Evolutionary conservation across 768 basidiomycete genomes (phyloP).

Genomic region (Boletus rex-veris): DNA sequence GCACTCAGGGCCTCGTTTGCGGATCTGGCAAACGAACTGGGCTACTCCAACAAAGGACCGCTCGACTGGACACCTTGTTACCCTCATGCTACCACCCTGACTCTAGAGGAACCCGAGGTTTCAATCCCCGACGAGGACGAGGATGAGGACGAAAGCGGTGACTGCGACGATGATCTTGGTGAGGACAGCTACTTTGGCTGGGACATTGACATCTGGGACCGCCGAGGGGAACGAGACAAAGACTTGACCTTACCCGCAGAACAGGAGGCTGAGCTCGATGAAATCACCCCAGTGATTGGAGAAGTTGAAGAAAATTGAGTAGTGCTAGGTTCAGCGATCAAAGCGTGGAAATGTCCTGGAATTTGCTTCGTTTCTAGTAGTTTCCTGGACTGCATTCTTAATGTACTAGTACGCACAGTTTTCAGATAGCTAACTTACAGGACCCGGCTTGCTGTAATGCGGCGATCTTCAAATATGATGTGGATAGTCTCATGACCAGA

Average conservation of each 20-base stretch:
- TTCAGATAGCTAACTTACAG: too few species aligned
- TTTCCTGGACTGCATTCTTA: too few species aligned
- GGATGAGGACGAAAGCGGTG: not conserved
- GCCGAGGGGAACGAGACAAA: slow-evolving; percentile 1
- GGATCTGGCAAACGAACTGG: not conserved
- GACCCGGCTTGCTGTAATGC: too few species aligned
- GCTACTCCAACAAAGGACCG: not conserved
- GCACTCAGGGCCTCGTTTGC: not conserved
- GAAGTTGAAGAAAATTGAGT: not conserved
- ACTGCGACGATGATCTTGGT: not conserved
- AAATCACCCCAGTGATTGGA: not conserved
- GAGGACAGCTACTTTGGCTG: not conserved
- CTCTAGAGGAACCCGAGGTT: not conserved
- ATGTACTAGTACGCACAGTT: too few species aligned
- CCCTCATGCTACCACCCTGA: not conserved
- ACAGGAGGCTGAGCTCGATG: not conserved
- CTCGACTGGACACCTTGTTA: slow-evolving; percentile 5
- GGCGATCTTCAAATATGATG: too few species aligned
- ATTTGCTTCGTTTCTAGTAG: too few species aligned
- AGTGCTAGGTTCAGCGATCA: too few species aligned
- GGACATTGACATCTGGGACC: slow-evolving; percentile 2
- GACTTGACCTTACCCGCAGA: not conserved
- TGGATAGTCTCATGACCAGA: too few species aligned
- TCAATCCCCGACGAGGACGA: not conserved
- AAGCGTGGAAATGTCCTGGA: too few species aligned